Conservation (phyloP, 23 red algal genomes). For the Gracilaria caudata region DNA sequence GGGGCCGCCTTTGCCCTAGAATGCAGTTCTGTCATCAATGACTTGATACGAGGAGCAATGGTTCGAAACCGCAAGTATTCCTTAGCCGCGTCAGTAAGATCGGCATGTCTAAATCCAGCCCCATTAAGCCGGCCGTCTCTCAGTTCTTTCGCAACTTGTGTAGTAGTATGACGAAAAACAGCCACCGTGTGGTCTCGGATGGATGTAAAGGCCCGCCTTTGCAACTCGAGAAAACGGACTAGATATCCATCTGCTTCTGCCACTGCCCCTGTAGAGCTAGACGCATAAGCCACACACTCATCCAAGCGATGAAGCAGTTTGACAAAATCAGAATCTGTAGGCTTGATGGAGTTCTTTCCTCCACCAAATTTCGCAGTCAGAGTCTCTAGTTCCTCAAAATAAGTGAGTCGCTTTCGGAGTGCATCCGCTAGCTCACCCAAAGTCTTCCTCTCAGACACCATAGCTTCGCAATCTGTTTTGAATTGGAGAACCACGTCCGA, state of each 20-base stretch:
- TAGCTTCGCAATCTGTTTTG: conserved; percentile 66
- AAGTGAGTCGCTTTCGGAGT: conserved; percentile 77
- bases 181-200: conserved; percentile 75
- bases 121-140: conserved; percentile 51
- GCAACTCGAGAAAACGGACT: conserved; percentile 81
- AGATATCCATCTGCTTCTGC: conserved; percentile 88
- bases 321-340: conserved; percentile 73
- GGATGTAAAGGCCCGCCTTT: conserved; percentile 69
- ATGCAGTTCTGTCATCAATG: conserved; percentile 76
- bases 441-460: conserved; percentile 73
- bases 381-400: conserved; percentile 89
- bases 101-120: conserved; percentile 68
- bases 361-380: conserved; percentile 72
- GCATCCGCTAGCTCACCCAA: conserved; percentile 78
- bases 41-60: conserved; percentile 74
- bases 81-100: conserved; percentile 79
- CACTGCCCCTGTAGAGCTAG: conserved; percentile 67
- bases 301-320: conserved; percentile 79
- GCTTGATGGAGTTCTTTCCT: conserved; percentile 52
- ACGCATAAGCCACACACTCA: conserved; percentile 89
- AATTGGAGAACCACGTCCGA: conserved; percentile 39
- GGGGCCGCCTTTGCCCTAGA: conserved; percentile 14
- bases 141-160: conserved; percentile 59
- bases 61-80: conserved; percentile 85
- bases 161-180: conserved; percentile 47